Evolutionary conservation across 768 basidiomycete genomes (phyloP).

Genomic region (Panus rudis): DNA sequence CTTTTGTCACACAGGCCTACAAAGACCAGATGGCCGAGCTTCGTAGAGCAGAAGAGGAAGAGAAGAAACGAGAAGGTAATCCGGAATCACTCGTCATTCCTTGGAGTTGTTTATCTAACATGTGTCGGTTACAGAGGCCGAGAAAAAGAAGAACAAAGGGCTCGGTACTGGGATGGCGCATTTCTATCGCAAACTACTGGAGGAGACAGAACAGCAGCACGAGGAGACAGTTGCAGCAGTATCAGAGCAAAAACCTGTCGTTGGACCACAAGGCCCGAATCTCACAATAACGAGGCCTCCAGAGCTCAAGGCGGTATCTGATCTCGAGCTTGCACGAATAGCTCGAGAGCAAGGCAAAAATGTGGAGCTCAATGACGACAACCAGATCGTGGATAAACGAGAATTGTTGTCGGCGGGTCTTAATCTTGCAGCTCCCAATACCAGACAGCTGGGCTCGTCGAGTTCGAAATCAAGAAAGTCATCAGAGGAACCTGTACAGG

Average conservation of each 20-base stretch:
- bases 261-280: conserved; percentile 63
- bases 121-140: conserved; percentile 32
- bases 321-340: conserved; percentile 62
- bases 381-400: conserved; percentile 94
- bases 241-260: conserved; percentile 42
- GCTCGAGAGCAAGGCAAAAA: conserved; percentile 73
- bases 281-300: conserved; percentile 72
- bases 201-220: conserved; percentile 76
- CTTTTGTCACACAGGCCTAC: conserved; percentile 97
- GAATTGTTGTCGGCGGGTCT: conserved; percentile 87
- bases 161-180: conserved; percentile 70
- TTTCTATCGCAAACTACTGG: conserved; percentile 73
- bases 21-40: conserved; percentile 95
- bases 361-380: conserved; percentile 95
- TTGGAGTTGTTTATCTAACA: not conserved
- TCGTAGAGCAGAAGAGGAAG: conserved; percentile 87
- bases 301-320: conserved; percentile 56
- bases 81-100: not conserved
- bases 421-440: conserved; percentile 82
- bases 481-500: conserved; percentile 30
- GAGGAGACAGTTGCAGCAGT: conserved; percentile 83
- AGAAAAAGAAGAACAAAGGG: conserved; percentile 53
- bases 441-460: conserved; percentile 55
- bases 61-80: conserved; percentile 80
- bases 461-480: conserved; percentile 16